Evolutionary conservation across 1,284 basidiomycete genomes (phyloP).

Genomic region (Leucoagaricus sp.): DNA sequence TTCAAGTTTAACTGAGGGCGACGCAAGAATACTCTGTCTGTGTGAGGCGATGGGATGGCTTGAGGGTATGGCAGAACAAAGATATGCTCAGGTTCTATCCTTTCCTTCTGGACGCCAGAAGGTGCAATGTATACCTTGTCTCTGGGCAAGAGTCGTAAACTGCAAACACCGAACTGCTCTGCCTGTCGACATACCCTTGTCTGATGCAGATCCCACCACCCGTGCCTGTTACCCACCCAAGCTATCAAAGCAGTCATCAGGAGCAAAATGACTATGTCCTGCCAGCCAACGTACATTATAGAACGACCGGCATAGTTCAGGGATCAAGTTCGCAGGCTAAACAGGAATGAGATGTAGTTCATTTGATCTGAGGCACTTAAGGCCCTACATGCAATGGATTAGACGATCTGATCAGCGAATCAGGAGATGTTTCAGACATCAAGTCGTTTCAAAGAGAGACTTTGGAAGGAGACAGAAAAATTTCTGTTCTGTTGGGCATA

Average conservation of each 20-base stretch:
- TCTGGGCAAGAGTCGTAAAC: conserved; percentile 34
- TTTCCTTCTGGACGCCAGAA: conserved; percentile 87
- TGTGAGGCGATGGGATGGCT: conserved; percentile 54
- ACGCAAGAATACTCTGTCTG: conserved; percentile 73
- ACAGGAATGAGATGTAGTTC: neutral
- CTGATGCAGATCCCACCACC: conserved; percentile 74
- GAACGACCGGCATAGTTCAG: conserved; percentile 68
- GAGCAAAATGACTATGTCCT: neutral
- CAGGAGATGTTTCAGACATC: conserved; percentile 18
- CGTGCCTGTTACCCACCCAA: conserved; percentile 67
- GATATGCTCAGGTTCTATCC: conserved; percentile 77
- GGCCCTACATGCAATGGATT: conserved; percentile 56
- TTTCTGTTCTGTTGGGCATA: no score
- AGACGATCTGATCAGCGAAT: conserved; percentile 37
- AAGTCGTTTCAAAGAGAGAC: neutral
- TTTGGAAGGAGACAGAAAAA: no score
- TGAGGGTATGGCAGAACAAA: conserved; percentile 85
- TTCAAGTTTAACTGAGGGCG: conserved; percentile 69
- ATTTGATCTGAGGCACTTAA: neutral
- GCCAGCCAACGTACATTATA: conserved; percentile 42
- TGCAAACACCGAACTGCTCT: neutral
- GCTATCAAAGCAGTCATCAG: conserved; percentile 23
- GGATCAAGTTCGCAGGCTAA: conserved; percentile 83
- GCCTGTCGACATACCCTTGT: conserved; percentile 47
- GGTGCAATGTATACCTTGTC: conserved; percentile 85